phyloP scores from a whole-genome alignment of 805 yeast species.

The Jamesozyma hellenica region DNA sequence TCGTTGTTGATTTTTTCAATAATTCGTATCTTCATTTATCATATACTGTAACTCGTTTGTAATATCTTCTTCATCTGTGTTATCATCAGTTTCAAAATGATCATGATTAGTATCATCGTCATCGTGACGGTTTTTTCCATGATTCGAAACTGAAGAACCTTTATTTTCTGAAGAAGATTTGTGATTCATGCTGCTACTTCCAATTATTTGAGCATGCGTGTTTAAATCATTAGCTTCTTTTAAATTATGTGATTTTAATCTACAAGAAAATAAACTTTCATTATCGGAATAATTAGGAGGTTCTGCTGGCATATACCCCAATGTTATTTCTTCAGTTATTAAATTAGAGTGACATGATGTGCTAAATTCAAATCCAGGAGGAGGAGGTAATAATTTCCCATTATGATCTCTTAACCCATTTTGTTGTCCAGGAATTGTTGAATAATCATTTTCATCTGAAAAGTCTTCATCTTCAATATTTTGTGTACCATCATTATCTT shows the following conservation, averaged over 20 bases:
- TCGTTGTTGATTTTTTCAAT: no score
- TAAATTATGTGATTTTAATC: not conserved
- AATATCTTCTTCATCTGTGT: constrained; percentile 1
- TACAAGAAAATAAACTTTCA: constrained; percentile 1
- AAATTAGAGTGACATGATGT: constrained; percentile 14
- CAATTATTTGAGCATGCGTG: constrained; percentile 1
- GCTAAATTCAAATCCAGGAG: constrained; percentile 31
- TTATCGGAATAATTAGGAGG: constrained; percentile 32
- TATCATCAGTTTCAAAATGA: constrained; percentile 1
- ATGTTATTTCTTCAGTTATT: constrained; percentile 25
- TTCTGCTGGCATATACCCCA: constrained; percentile 29
- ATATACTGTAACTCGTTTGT: constrained; percentile 7
- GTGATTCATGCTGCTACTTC: constrained; percentile 3
- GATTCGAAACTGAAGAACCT: constrained; percentile 3
- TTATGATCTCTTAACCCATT: constrained; percentile 14
- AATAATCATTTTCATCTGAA: constrained; percentile 28
- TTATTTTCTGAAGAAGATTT: constrained; percentile 5
- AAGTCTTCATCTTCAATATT: constrained; percentile 32
- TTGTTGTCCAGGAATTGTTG: constrained; percentile 14
- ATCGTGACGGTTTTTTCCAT: constrained; percentile 3
- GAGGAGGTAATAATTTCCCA: constrained; percentile 29
- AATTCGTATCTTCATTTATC: constrained; percentile 3
- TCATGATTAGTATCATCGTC: not conserved
- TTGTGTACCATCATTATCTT: constrained; percentile 36
- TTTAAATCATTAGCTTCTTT: not conserved